These are phyloP conservation scores for Mycosarcoma mackinlayi DNA, from an alignment of 1,284 basidiomycete genomes.

Conservation along the genomic window DNA sequence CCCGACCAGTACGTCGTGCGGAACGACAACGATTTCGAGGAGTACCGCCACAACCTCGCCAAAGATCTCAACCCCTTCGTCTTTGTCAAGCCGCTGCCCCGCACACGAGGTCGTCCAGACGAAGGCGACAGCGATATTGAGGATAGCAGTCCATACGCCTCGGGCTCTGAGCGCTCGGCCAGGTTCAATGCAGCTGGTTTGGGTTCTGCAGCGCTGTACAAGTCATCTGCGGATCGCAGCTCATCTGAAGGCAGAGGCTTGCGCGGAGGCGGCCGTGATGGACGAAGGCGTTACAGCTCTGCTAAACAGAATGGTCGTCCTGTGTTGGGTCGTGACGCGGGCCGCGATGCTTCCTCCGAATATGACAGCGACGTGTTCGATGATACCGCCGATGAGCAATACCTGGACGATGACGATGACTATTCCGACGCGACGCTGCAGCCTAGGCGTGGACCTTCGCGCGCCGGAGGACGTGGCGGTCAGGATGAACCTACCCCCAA, in stretches of 20 bases:
- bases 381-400: slow-evolving; percentile 30
- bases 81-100: slow-evolving; percentile 58
- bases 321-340: slow-evolving; percentile 31
- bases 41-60: slow-evolving; percentile 55
- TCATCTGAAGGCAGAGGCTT: slow-evolving; percentile 19
- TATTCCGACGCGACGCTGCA: slow-evolving; percentile 36
- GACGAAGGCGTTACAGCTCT: slow-evolving; percentile 42
- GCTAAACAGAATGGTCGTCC: slow-evolving; percentile 29
- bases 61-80: slow-evolving; percentile 55
- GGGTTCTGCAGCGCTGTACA: slow-evolving; percentile 35
- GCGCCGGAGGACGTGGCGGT: slow-evolving; percentile 16
- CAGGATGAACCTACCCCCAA: slow-evolving; percentile 7
- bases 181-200: slow-evolving; percentile 45
- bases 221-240: slow-evolving; percentile 15
- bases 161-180: slow-evolving; percentile 30
- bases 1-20: slow-evolving; percentile 60
- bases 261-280: slow-evolving; percentile 38
- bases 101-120: slow-evolving; percentile 46
- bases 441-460: slow-evolving; percentile 26
- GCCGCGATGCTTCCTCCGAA: slow-evolving; percentile 18
- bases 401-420: slow-evolving; percentile 37
- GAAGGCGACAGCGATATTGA: slow-evolving; percentile 46
- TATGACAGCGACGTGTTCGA: slow-evolving; percentile 38
- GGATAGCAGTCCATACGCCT: slow-evolving; percentile 33
- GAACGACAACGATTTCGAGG: slow-evolving; percentile 63